phyloP scores from a whole-genome alignment of 495 filamentous ascomycete genomes.

The Talaromyces liani region DNA sequence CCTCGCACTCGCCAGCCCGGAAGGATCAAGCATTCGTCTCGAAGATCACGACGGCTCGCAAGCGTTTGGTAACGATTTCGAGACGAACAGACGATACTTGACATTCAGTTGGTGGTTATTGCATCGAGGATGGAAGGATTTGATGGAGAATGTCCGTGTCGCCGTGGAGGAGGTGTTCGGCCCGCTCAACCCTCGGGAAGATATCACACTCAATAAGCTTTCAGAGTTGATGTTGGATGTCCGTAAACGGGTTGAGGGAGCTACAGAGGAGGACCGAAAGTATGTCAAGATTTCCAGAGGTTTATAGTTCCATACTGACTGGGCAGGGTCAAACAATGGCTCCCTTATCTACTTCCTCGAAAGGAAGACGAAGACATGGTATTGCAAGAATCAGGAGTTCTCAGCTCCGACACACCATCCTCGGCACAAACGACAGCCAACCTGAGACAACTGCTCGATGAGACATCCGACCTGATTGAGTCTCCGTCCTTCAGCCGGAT shows the following conservation, averaged over 20 bases:
- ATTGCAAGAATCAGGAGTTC: slow-evolving; percentile 73
- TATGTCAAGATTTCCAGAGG: slow-evolving; percentile 22
- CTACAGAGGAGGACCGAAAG: slow-evolving; percentile 56
- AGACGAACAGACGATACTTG: slow-evolving; percentile 88
- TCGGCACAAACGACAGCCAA: slow-evolving; percentile 40
- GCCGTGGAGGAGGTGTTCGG: slow-evolving; percentile 86
- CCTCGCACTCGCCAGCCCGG: slow-evolving; percentile 70
- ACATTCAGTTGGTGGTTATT: slow-evolving; percentile 98
- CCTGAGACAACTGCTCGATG: slow-evolving; percentile 84
- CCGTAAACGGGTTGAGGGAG: slow-evolving; percentile 76
- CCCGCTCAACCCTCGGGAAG: slow-evolving; percentile 75
- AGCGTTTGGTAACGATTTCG: slow-evolving; percentile 82
- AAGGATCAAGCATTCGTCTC: slow-evolving; percentile 65
- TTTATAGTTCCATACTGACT: slow-evolving; percentile 11
- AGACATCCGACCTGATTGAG: slow-evolving; percentile 92
- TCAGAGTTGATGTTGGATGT: slow-evolving; percentile 71
- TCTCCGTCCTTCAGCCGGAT: slow-evolving; percentile 83
- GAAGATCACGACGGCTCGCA: slow-evolving; percentile 81
- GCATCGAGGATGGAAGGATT: slow-evolving; percentile 76
- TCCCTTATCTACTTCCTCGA: slow-evolving; percentile 77
- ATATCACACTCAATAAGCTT: slow-evolving; percentile 70
- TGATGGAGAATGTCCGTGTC: slow-evolving; percentile 68
- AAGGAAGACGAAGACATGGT: slow-evolving; percentile 69
- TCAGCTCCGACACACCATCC: slow-evolving; percentile 42
- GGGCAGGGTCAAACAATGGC: slow-evolving; percentile 54